Percentiles rank a stretch among this genome's conserved stretches.
Conservation (phyloP, 768 basidiomycete genomes). For the Tricholoma sp. region DNA sequence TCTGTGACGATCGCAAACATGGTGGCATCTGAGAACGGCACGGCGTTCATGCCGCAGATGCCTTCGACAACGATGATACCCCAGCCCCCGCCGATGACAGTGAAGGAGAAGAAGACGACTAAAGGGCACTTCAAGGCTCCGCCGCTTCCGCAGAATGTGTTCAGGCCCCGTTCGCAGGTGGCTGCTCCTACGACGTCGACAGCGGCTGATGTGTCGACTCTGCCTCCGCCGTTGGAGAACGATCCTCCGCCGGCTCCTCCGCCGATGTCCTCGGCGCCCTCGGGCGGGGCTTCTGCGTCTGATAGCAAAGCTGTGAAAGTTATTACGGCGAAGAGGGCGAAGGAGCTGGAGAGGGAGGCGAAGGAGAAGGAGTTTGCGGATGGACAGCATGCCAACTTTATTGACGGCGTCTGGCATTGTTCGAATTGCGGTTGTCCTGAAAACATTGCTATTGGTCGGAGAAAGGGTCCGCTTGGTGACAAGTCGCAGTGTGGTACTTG, state of each 20-base stretch:
- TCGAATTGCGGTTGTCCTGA: constrained; percentile 93
- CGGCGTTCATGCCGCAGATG: constrained; percentile 45
- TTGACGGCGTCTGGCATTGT: constrained; percentile 91
- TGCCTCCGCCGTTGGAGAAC: constrained; percentile 57
- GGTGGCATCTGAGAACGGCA: constrained; percentile 89
- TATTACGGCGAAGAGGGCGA: constrained; percentile 56
- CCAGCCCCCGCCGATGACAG: constrained; percentile 4
- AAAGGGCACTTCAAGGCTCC: constrained; percentile 78
- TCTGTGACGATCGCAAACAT: constrained; percentile 84
- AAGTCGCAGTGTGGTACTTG: constrained; percentile 92
- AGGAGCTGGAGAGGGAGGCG: constrained; percentile 76
- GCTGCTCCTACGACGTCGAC: constrained; percentile 61
- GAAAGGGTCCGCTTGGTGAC: constrained; percentile 87
- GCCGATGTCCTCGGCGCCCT: constrained; percentile 2
- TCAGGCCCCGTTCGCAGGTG: constrained; percentile 58
- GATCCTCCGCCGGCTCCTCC: constrained; percentile 44
- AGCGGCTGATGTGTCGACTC: constrained; percentile 53
- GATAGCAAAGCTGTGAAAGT: constrained; percentile 45
- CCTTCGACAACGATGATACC: constrained; percentile 32
- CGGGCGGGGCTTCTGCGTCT: constrained; percentile 22
- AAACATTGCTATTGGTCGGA: constrained; percentile 74
- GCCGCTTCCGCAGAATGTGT: constrained; percentile 43
- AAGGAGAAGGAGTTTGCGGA: constrained; percentile 82
- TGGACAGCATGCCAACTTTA: constrained; percentile 75
- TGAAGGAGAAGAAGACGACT: constrained; percentile 14